A percentile compares a stretch with the other conserved stretches of the same genome.
phyloP scores from a whole-genome alignment of 371 early-diverging fungal genomes.

The Rhizopus arrhizus region DNA sequence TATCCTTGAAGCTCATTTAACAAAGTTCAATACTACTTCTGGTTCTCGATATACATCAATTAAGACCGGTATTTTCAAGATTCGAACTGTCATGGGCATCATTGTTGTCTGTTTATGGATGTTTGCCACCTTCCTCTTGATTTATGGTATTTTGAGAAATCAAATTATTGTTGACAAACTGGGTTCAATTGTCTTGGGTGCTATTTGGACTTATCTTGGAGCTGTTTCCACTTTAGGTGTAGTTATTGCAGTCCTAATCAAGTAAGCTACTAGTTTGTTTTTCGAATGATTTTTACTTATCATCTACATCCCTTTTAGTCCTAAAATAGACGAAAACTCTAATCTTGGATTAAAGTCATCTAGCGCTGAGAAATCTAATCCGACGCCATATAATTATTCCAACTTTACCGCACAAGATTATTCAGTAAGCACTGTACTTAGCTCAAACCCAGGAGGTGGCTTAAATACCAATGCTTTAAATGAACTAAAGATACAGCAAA shows the following conservation, averaged over 20 bases:
- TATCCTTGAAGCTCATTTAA: conserved; percentile 35
- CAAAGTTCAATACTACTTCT: conserved; percentile 31
- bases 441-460: conserved; percentile 12
- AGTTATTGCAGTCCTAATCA: conserved; percentile 28
- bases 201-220: conserved; percentile 30
- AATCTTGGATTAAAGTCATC: conserved; percentile 25
- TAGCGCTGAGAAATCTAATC: conserved; percentile 19
- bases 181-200: conserved; percentile 26
- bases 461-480: conserved; percentile 21
- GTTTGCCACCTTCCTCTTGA: conserved; percentile 31
- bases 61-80: conserved; percentile 47
- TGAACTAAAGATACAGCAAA: conserved; percentile 29
- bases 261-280: conserved; percentile 10
- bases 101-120: conserved; percentile 28
- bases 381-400: conserved; percentile 19
- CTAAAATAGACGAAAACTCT: conserved; percentile 21
- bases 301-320: conserved; percentile 4
- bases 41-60: conserved; percentile 44
- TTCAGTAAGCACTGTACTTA: conserved; percentile 3
- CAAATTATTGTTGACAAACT: conserved; percentile 18
- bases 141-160: conserved; percentile 31
- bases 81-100: conserved; percentile 30
- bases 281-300: background rate
- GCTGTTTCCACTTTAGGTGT: conserved; percentile 23
- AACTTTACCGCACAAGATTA: conserved; percentile 31